Evolutionary conservation across 2,329 filamentous ascomycete genomes (phyloP).

Genomic region (Colletotrichum shisoi): DNA sequence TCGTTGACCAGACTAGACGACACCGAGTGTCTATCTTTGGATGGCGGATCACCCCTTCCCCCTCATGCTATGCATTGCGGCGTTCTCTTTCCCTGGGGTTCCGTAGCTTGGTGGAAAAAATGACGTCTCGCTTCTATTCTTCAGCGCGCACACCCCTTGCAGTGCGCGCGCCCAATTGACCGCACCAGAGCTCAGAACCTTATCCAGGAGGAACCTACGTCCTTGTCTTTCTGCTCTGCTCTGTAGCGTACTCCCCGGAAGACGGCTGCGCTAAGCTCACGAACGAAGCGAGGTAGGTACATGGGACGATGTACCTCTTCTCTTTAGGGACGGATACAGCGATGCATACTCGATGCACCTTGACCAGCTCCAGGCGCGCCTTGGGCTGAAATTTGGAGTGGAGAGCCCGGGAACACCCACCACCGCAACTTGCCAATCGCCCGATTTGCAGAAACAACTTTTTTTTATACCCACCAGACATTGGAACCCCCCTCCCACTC

Average conservation of each 20-base stretch:
- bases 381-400: constrained; percentile 36
- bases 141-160: constrained; percentile 7
- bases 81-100: constrained; percentile 3
- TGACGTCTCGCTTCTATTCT: constrained; percentile 19
- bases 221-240: neutral
- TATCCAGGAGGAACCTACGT: neutral
- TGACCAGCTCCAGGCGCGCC: neutral
- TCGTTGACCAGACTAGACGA: neutral
- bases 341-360: neutral
- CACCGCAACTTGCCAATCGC: constrained; percentile 16
- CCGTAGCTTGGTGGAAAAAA: neutral
- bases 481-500: constrained; percentile 14
- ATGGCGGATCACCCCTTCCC: neutral
- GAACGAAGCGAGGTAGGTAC: neutral
- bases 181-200: neutral
- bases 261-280: neutral
- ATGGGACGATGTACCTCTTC: neutral
- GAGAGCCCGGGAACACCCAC: neutral
- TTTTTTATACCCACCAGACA: constrained; percentile 28
- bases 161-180: neutral
- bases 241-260: neutral
- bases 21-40: neutral
- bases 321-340: neutral
- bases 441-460: constrained; percentile 31
- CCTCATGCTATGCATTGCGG: neutral